These are phyloP conservation scores for Paramyrothecium roridum DNA, from an alignment of 2,329 filamentous ascomycete species.

Conservation along the genomic window DNA sequence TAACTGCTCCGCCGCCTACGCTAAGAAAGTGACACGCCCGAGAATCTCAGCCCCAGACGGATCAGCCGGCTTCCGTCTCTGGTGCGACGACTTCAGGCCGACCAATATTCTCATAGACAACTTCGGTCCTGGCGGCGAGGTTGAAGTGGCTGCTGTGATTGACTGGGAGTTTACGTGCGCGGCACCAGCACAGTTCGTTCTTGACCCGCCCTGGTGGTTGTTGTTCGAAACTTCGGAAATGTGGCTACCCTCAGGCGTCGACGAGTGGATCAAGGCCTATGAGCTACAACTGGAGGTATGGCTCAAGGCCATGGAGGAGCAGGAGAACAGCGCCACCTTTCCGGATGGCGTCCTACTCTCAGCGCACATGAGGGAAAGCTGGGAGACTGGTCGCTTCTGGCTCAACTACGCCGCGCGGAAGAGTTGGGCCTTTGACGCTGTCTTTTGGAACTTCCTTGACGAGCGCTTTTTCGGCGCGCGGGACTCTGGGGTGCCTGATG, in stretches of 20 bases:
- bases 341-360: neutral
- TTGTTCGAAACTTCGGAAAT: slow-evolving; percentile 25
- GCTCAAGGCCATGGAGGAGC: slow-evolving; percentile 25
- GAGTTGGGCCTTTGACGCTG: slow-evolving; percentile 28
- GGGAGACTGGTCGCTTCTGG: slow-evolving; percentile 29
- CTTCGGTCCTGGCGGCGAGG: slow-evolving; percentile 18
- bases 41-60: slow-evolving; percentile 10
- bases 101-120: slow-evolving; percentile 25
- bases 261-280: slow-evolving; percentile 26
- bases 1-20: slow-evolving; percentile 21
- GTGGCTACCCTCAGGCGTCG: slow-evolving; percentile 23
- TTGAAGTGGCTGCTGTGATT: slow-evolving; percentile 28
- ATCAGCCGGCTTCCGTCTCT: slow-evolving; percentile 22
- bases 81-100: slow-evolving; percentile 29
- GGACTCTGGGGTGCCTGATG: slow-evolving; percentile 2
- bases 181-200: slow-evolving; percentile 27
- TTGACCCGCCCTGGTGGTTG: slow-evolving; percentile 37
- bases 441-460: slow-evolving; percentile 30
- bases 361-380: slow-evolving; percentile 27
- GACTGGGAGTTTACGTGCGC: slow-evolving; percentile 38
- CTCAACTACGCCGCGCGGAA: slow-evolving; percentile 29
- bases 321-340: slow-evolving; percentile 18
- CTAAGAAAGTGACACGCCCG: slow-evolving; percentile 5
- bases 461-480: slow-evolving; percentile 8
- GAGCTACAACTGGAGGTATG: slow-evolving; percentile 28